phyloP scores from a whole-genome alignment of 768 basidiomycete species.

The Calocybe cyanea region DNA sequence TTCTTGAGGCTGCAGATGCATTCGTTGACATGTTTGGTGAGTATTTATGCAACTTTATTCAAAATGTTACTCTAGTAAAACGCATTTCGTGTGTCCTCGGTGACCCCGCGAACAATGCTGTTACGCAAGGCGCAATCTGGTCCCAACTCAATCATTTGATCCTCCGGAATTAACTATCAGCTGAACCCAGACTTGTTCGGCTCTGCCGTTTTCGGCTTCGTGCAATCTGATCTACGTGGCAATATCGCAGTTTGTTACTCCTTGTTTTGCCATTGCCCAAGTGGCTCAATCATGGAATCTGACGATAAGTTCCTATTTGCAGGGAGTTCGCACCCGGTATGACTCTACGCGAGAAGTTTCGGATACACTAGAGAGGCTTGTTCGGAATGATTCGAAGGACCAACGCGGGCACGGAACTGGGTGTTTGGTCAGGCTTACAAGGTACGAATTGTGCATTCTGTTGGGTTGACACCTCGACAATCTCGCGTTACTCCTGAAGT shows the following conservation, averaged over 20 bases:
- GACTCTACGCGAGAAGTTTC: slow-evolving; percentile 39
- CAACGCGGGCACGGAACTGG: slow-evolving; percentile 47
- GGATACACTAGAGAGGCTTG: slow-evolving; percentile 57
- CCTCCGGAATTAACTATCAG: too few species aligned
- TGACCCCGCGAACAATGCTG: too few species aligned
- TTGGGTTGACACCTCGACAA: slow-evolving; percentile 6
- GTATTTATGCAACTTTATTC: slow-evolving; percentile 15
- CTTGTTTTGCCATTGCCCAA: slow-evolving; percentile 4
- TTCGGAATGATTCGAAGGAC: slow-evolving; percentile 44
- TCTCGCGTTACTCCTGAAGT: not conserved
- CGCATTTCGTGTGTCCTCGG: too few species aligned
- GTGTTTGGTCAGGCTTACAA: slow-evolving; percentile 61
- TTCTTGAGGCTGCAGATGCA: slow-evolving; percentile 88
- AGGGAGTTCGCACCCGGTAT: slow-evolving; percentile 67
- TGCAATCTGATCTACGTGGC: slow-evolving; percentile 64
- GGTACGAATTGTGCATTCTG: slow-evolving; percentile 36
- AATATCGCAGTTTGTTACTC: slow-evolving; percentile 57
- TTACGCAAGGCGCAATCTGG: too few species aligned
- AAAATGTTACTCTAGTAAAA: too few species aligned
- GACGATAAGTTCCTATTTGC: slow-evolving; percentile 2
- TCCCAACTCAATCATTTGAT: too few species aligned
- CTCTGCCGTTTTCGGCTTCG: slow-evolving; percentile 66
- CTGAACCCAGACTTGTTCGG: slow-evolving; percentile 55
- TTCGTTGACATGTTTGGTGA: slow-evolving; percentile 70
- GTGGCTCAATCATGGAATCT: too few species aligned